A percentile compares a stretch with the other conserved stretches of the same genome.
Evolutionary conservation across 140 eudicot genomes (phyloP).

Genomic region (Flaveria floridana): DNA sequence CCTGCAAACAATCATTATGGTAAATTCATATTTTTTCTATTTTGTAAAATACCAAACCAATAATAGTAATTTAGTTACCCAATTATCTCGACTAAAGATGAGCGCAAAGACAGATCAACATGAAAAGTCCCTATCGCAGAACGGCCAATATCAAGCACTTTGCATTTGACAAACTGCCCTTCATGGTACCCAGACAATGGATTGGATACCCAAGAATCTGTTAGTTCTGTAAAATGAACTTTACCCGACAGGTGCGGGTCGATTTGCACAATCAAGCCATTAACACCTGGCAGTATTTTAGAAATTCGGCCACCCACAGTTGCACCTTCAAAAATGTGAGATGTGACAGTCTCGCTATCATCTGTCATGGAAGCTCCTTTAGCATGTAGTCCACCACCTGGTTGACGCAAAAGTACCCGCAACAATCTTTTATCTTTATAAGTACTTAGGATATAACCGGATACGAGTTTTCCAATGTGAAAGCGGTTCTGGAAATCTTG

Average conservation of each 20-base stretch:
- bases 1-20: constrained; percentile 39
- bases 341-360: constrained; percentile 30
- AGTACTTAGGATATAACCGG: constrained; percentile 50
- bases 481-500: constrained; percentile 62
- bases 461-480: constrained; percentile 56
- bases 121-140: constrained; percentile 63
- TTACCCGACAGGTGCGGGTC: constrained; percentile 77
- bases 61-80: constrained; percentile 36
- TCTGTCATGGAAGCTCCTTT: constrained; percentile 25
- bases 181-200: constrained; percentile 75
- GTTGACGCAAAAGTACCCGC: constrained; percentile 52
- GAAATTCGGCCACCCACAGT: constrained; percentile 81
- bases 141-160: constrained; percentile 54
- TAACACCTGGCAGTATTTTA: constrained; percentile 78
- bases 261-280: constrained; percentile 82
- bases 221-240: constrained; percentile 81
- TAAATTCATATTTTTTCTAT: background rate
- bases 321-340: constrained; percentile 58
- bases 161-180: constrained; percentile 89
- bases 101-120: constrained; percentile 75
- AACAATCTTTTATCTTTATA: constrained; percentile 61
- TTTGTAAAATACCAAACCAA: background rate
- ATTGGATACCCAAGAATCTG: constrained; percentile 55
- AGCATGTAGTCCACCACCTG: constrained; percentile 34
- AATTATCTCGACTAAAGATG: constrained; percentile 32